Conservation (phyloP, 495 filamentous ascomycete species). For the Pseudomonodictys pantanalensis region DNA sequence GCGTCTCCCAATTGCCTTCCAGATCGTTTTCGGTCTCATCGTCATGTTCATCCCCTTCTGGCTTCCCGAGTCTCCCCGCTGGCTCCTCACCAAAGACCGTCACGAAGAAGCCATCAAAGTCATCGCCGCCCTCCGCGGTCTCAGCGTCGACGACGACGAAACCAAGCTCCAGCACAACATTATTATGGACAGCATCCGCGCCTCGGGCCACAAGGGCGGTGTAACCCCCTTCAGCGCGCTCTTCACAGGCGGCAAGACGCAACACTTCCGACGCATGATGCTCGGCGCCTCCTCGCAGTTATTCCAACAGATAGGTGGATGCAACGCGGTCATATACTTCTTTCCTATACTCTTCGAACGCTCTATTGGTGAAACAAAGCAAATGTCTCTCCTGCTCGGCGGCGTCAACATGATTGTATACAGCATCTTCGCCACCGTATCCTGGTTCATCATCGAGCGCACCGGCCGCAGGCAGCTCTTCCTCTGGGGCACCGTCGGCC, state of each 20-base stretch:
- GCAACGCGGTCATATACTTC: slow-evolving; percentile 84
- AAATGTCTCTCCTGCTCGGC: slow-evolving; percentile 66
- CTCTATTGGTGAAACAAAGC: slow-evolving; percentile 56
- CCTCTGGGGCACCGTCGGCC: slow-evolving; percentile 29
- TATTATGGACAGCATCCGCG: slow-evolving; percentile 61
- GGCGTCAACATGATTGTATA: slow-evolving; percentile 82
- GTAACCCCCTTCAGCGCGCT: slow-evolving; percentile 55
- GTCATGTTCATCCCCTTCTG: slow-evolving; percentile 65
- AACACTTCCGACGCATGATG: slow-evolving; percentile 62
- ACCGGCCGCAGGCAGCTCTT: slow-evolving; percentile 30
- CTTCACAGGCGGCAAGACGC: slow-evolving; percentile 61
- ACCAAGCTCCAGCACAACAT: slow-evolving; percentile 57
- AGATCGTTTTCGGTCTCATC: slow-evolving; percentile 66
- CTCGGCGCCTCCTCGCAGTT: slow-evolving; percentile 63
- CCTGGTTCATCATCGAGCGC: slow-evolving; percentile 60
- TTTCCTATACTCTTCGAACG: slow-evolving; percentile 72
- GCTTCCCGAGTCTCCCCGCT: slow-evolving; percentile 69
- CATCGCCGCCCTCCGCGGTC: slow-evolving; percentile 31
- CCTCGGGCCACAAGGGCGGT: slow-evolving; percentile 55
- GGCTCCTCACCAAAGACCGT: slow-evolving; percentile 68
- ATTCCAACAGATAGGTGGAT: slow-evolving; percentile 69
- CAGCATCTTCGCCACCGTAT: slow-evolving; percentile 70
- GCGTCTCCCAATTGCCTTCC: slow-evolving; percentile 71
- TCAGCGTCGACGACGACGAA: slow-evolving; percentile 51
- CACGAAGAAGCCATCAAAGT: slow-evolving; percentile 68